phyloP scores from a whole-genome alignment of 2,329 filamentous ascomycete species.

The Colletotrichum sansevieriae region DNA sequence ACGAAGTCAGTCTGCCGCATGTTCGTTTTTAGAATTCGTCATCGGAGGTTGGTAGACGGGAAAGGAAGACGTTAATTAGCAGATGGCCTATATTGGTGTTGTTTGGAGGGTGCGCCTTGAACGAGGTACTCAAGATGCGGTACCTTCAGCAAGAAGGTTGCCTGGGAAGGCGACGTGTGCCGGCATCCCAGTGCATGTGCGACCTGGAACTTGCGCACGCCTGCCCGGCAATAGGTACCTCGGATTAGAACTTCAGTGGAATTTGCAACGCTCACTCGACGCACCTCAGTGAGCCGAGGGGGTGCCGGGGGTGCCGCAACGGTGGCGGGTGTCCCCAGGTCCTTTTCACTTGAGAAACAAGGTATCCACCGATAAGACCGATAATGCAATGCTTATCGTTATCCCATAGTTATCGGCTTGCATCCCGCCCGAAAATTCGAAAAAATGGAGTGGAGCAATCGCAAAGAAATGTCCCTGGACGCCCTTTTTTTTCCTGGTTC shows the following conservation, averaged over 20 bases:
- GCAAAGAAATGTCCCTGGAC: conserved; percentile 31
- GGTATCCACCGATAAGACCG: background rate
- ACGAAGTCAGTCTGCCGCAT: conserved; percentile 38
- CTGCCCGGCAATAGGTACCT: background rate
- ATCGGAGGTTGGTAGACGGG: conserved; percentile 26
- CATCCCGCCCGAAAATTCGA: conserved; percentile 31
- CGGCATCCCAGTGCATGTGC: too few species aligned
- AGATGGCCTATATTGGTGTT: conserved; percentile 23
- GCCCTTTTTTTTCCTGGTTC: conserved; percentile 23
- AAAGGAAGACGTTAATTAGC: conserved; percentile 4
- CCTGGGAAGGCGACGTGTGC: conserved; percentile 4
- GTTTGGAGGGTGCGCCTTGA: background rate
- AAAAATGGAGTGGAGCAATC: conserved; percentile 39
- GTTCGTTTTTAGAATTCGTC: conserved; percentile 29
- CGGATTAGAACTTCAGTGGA: conserved; percentile 26
- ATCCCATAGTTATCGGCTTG: conserved; percentile 26
- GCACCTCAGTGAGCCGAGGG: too few species aligned
- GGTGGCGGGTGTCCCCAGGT: background rate
- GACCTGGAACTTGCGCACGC: background rate
- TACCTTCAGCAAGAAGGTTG: conserved; percentile 18
- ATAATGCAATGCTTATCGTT: conserved; percentile 35
- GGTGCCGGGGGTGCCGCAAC: background rate
- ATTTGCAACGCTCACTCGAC: too few species aligned
- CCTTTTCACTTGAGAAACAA: background rate
- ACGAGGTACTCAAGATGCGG: background rate